These are phyloP conservation scores for Bipolaris victoriae DNA, from an alignment of 2,329 filamentous ascomycete genomes.

Conservation along the genomic window DNA sequence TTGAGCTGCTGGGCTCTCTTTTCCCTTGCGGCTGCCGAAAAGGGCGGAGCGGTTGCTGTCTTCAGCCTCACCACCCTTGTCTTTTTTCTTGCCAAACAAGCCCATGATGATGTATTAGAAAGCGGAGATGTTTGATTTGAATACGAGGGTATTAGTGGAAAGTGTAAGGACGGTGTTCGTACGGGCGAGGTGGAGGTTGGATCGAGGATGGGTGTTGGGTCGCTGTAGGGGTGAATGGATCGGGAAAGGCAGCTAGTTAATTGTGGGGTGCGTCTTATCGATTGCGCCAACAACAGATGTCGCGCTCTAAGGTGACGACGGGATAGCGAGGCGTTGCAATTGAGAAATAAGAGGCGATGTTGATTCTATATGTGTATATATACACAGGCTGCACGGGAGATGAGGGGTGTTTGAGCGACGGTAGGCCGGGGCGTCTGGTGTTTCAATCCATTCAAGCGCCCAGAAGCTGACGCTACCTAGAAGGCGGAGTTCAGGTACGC, in stretches of 20 bases:
- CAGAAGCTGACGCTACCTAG: constrained; percentile 31
- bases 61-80: constrained; percentile 58
- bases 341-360: background rate
- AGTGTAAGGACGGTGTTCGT: background rate
- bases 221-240: background rate
- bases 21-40: constrained; percentile 61
- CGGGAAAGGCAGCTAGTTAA: constrained; percentile 17
- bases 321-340: background rate
- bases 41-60: constrained; percentile 63
- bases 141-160: background rate
- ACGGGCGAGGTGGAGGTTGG: background rate
- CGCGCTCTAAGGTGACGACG: background rate
- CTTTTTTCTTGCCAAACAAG: constrained; percentile 62
- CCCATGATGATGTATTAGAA: constrained; percentile 45
- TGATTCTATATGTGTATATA: constrained; percentile 16
- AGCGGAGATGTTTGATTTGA: background rate
- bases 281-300: constrained; percentile 10
- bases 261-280: constrained; percentile 25
- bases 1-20: constrained; percentile 56
- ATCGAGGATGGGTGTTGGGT: background rate
- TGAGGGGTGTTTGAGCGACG: constrained; percentile 27
- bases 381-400: constrained; percentile 15
- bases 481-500: constrained; percentile 21
- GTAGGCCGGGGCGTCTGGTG: constrained; percentile 25
- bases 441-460: constrained; percentile 29